phyloP scores from a whole-genome alignment of 1,139 yeast genomes.

The Schwanniomyces etchellsii region DNA sequence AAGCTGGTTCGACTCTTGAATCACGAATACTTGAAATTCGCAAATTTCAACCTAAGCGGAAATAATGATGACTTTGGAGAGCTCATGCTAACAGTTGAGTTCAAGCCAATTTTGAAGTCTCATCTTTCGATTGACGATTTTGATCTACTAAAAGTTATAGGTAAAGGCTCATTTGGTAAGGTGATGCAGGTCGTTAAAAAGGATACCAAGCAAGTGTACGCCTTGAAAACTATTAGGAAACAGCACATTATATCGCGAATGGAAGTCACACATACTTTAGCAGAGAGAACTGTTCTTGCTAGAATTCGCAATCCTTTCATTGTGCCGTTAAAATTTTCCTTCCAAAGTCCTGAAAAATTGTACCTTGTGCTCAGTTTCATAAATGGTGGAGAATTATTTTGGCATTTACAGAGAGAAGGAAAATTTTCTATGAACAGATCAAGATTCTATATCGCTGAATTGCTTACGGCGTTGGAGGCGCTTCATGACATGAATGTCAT shows the following conservation, averaged over 20 bases:
- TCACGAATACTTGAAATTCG: slow-evolving; percentile 43
- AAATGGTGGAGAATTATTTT: slow-evolving; percentile 96
- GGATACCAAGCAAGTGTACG: slow-evolving; percentile 91
- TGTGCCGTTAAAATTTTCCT: slow-evolving; percentile 93
- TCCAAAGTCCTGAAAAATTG: slow-evolving; percentile 92
- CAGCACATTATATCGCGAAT: slow-evolving; percentile 90
- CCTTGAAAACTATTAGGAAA: slow-evolving; percentile 86
- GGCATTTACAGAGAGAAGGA: slow-evolving; percentile 89
- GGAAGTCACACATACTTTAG: slow-evolving; percentile 94
- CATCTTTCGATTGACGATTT: slow-evolving; percentile 85
- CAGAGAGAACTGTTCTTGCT: slow-evolving; percentile 92
- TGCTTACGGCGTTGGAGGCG: slow-evolving; percentile 86
- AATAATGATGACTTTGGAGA: slow-evolving; percentile 33
- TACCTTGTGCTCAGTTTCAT: slow-evolving; percentile 88
- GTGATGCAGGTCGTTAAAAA: slow-evolving; percentile 97
- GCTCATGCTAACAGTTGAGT: slow-evolving; percentile 68
- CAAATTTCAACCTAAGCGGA: slow-evolving; percentile 23
- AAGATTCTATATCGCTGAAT: slow-evolving; percentile 89
- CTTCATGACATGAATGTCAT: slow-evolving; percentile 87
- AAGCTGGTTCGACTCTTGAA: slow-evolving; percentile 37
- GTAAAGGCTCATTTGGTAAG: slow-evolving; percentile 97
- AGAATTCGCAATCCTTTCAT: slow-evolving; percentile 94
- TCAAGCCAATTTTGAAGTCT: slow-evolving; percentile 61
- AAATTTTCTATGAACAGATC: slow-evolving; percentile 85
- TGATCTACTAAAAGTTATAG: slow-evolving; percentile 88